phyloP scores from a whole-genome alignment of 805 yeast species.

The Cyberlindnera euphorbiae region DNA sequence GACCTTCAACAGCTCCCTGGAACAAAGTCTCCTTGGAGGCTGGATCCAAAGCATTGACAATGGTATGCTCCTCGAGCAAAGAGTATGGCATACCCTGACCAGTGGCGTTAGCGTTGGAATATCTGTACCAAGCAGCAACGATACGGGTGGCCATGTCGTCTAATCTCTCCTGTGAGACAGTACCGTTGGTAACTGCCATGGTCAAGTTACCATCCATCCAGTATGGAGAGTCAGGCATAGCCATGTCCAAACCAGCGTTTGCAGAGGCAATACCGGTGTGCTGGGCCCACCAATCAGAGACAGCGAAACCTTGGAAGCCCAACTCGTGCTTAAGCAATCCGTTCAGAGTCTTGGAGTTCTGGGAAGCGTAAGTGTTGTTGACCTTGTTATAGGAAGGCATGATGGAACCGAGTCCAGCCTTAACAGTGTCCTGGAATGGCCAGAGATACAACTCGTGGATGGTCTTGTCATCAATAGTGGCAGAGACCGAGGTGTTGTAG shows the following conservation, averaged over 20 bases:
- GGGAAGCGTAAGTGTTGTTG: conserved; percentile 8
- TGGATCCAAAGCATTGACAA: conserved; percentile 4
- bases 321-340: conserved; percentile 5
- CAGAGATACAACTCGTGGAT: conserved; percentile 7
- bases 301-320: conserved; percentile 7
- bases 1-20: conserved; percentile 10
- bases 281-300: conserved; percentile 6
- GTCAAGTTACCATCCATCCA: conserved; percentile 4
- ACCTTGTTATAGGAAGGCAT: conserved; percentile 8
- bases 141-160: conserved; percentile 7
- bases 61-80: conserved; percentile 1
- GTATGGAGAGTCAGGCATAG: conserved; percentile 2
- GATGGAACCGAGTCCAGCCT: conserved; percentile 6
- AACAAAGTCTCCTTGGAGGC: conserved; percentile 3
- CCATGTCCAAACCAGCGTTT: conserved; percentile 6
- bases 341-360: conserved; percentile 5
- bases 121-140: conserved; percentile 5
- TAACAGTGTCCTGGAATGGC: conserved; percentile 8
- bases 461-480: conserved; percentile 4
- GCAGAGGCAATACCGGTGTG: conserved; percentile 4
- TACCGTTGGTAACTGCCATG: conserved; percentile 1
- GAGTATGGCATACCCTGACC: conserved; percentile 7
- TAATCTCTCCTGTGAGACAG: conserved; percentile 4
- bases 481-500: conserved; percentile 4
- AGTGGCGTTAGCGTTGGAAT: conserved; percentile 4